Evolutionary conservation across 306 rosid species (phyloP).

Genomic region (Lagenaria siceraria): DNA sequence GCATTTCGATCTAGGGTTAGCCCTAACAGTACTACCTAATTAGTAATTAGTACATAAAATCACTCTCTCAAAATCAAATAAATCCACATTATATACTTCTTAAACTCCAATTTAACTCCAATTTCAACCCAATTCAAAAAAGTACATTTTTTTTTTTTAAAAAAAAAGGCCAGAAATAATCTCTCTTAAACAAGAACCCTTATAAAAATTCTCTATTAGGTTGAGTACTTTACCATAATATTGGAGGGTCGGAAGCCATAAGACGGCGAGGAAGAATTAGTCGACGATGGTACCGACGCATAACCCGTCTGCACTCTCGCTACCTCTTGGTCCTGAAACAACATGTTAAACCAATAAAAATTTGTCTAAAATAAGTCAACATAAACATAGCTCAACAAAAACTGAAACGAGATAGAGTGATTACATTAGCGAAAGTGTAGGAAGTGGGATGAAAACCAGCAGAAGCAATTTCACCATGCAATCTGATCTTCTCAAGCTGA

Average conservation of each 20-base stretch:
- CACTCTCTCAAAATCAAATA: background rate
- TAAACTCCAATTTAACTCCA: background rate
- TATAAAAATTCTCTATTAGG: no score
- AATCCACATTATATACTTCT: background rate
- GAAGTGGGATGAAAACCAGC: slow-evolving; percentile 26
- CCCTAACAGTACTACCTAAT: background rate
- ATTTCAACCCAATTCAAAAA: background rate
- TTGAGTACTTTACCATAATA: background rate
- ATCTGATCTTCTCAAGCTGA: slow-evolving; percentile 94
- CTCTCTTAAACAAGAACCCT: no score
- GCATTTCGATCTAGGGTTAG: background rate
- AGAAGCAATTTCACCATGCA: slow-evolving; percentile 66
- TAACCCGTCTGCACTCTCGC: slow-evolving; percentile 51
- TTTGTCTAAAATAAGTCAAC: background rate
- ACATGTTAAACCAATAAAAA: background rate
- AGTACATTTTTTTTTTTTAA: no score
- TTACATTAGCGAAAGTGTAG: slow-evolving; percentile 45
- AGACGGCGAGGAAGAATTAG: slow-evolving; percentile 57
- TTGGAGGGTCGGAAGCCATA: slow-evolving; percentile 4
- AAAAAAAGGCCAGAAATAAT: no score
- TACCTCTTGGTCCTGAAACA: slow-evolving; percentile 10
- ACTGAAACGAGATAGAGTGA: background rate
- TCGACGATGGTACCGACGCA: slow-evolving; percentile 39
- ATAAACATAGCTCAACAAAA: background rate
- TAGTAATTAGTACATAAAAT: background rate